Base-by-base conservation (phyloP, 306 rosid genomes). In the Quercus variabilis region DNA sequence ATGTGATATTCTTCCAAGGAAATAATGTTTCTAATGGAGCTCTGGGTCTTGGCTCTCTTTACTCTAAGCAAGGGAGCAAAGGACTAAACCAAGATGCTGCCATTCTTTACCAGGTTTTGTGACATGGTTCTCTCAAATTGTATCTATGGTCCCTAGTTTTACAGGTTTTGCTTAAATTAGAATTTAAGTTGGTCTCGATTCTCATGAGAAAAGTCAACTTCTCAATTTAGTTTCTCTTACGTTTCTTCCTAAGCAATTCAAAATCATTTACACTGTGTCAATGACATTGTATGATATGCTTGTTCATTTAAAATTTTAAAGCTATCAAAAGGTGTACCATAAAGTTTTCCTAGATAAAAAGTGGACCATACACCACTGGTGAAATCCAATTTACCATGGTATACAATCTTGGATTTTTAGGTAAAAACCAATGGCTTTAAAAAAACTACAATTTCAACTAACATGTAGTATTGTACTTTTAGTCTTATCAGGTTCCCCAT, bases 31-130 rank as follows among this genome's bases (percentile, higher is more conserved):
- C 55, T 23, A 46, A 20, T 25, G 86, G 74, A 46, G 65, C 4
- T 84, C 74, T 58, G 15, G 75, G 55, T 26, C 79, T 76, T 19
- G 78, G 80, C 21, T 91, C 94, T 74, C 83, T 85, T 78, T 85
- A 74, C 79, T 88, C 98, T 35, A 83, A 65, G 57, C 83, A 73
- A 75, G 98, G 97, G 25, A 75, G 74, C 83, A 91, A 89, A 87
- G 93, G 97, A 26, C 60, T 86, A 63, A 93, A 93, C 84, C 98
- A 93, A 86, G 93, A 93, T 82, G 86, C 90, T 75, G 97, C 92
- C 33, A 83, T 90, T 71, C 78, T 87, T 73, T 72, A 81, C 83
- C 86, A 87, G 91, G 98, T 93, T 49, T 84, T 67, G 70, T 31
- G 23, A 6, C 25, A 41, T 21, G 9, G 54, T 72, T 72, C 43